A percentile compares a stretch with the other conserved stretches of the same genome.
Evolutionary conservation across 2,329 filamentous ascomycete species (phyloP).

Genomic region (Colletotrichum sp.): DNA sequence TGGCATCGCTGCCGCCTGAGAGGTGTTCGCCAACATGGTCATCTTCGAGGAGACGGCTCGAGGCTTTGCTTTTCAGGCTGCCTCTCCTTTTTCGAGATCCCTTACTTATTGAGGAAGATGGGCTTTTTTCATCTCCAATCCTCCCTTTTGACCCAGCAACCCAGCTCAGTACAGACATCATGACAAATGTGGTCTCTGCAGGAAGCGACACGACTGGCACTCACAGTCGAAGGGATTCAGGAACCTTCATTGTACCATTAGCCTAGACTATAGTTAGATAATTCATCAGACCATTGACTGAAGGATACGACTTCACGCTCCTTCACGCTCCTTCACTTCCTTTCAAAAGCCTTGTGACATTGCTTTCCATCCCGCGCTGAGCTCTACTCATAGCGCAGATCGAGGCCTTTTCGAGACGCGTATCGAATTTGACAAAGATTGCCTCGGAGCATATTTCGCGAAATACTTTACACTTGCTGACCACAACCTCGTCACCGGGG

Average conservation of each 20-base stretch:
- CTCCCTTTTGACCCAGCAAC: neutral
- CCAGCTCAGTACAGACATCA: neutral
- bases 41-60: neutral
- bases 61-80: neutral
- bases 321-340: neutral
- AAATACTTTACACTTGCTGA: rapidly evolving
- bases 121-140: neutral
- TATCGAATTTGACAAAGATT: rapidly evolving
- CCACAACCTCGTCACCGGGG: rapidly evolving
- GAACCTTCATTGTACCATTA: neutral
- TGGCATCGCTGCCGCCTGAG: neutral
- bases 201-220: neutral
- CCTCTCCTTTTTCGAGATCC: neutral
- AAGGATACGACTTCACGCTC: too few species aligned
- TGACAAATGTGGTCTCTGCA: neutral
- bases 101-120: too few species aligned
- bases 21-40: neutral
- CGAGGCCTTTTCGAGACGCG: neutral
- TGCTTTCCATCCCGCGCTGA: rapidly evolving
- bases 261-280: neutral
- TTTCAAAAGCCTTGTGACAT: neutral
- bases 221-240: neutral
- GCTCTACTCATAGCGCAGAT: neutral
- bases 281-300: neutral
- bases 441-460: neutral